These are phyloP conservation scores for Candida xyloterini DNA, from an alignment of 805 yeast genomes.

Conservation along the genomic window DNA sequence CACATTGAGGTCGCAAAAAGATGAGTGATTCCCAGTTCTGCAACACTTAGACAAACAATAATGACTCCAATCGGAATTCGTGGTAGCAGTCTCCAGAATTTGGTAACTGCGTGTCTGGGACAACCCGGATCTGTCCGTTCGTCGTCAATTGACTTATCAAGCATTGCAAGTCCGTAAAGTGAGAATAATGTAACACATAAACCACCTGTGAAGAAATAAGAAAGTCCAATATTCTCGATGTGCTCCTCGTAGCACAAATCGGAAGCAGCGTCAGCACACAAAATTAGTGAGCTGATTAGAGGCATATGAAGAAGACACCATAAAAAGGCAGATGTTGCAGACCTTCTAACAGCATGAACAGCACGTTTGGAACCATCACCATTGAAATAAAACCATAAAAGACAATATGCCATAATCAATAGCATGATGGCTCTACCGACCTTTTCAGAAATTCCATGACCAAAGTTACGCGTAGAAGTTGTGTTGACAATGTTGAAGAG, in stretches of 20 bases:
- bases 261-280: conserved; percentile 60
- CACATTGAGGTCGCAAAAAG: conserved; percentile 15
- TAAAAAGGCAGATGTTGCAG: conserved; percentile 41
- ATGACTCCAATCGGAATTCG: conserved; percentile 12
- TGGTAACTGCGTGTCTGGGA: conserved; percentile 34
- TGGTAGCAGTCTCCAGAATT: conserved; percentile 19
- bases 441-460: conserved; percentile 41
- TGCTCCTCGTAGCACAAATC: conserved; percentile 38
- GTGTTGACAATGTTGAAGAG: conserved; percentile 49
- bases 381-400: conserved; percentile 53
- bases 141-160: conserved; percentile 44
- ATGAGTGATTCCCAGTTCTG: conserved; percentile 15
- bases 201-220: conserved; percentile 54
- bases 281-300: conserved; percentile 46
- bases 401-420: conserved; percentile 44
- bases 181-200: conserved; percentile 42
- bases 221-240: conserved; percentile 38
- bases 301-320: conserved; percentile 52
- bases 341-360: conserved; percentile 52
- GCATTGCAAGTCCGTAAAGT: conserved; percentile 39
- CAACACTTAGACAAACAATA: conserved; percentile 11
- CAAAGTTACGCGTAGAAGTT: conserved; percentile 38
- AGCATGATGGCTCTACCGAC: conserved; percentile 49
- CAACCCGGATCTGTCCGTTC: conserved; percentile 9
- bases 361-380: conserved; percentile 50